Percentiles rank a stretch among this genome's conserved stretches.
phyloP scores from a whole-genome alignment of 164 flowering plant species.

The Vitis cinerea region DNA sequence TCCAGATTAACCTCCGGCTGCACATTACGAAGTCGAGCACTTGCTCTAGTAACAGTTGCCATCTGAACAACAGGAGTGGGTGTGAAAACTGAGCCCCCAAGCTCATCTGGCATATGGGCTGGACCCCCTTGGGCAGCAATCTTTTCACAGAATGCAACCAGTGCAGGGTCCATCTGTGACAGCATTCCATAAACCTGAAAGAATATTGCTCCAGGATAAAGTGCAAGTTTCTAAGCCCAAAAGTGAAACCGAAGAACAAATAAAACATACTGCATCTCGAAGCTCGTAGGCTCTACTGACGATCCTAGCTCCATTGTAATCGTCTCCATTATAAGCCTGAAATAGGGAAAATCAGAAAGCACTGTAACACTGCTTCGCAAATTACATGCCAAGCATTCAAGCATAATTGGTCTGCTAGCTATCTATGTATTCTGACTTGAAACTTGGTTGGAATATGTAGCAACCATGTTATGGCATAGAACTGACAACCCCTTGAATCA shows the following conservation, averaged over 20 bases:
- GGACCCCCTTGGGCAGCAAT: slow-evolving; percentile 98
- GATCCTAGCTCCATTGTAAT: slow-evolving; percentile 92
- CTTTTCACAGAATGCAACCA: slow-evolving; percentile 86
- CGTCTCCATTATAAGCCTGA: slow-evolving; percentile 94
- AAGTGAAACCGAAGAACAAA: not conserved
- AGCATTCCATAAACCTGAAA: slow-evolving; percentile 93
- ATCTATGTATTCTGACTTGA: no score
- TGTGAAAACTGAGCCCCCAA: slow-evolving; percentile 41
- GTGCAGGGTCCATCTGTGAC: slow-evolving; percentile 94
- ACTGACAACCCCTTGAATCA: no score
- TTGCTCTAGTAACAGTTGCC: slow-evolving; percentile 66
- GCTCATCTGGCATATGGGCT: slow-evolving; percentile 56
- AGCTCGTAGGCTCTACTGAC: slow-evolving; percentile 96
- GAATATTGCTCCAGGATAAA: slow-evolving; percentile 5
- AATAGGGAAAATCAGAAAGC: not conserved
- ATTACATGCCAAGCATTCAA: not conserved
- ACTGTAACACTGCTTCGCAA: not conserved
- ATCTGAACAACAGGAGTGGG: slow-evolving; percentile 72
- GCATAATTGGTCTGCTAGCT: not conserved
- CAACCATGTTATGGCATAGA: no score
- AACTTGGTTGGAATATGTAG: no score
- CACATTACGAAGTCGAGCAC: slow-evolving; percentile 95
- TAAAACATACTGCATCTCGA: slow-evolving; percentile 78
- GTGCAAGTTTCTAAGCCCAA: not conserved
- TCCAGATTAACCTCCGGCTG: slow-evolving; percentile 87